Percentiles rank a stretch among this genome's conserved stretches.
These are phyloP conservation scores for Carallia brachiata DNA, from an alignment of 345 rosid species.

Conservation along the genomic window DNA sequence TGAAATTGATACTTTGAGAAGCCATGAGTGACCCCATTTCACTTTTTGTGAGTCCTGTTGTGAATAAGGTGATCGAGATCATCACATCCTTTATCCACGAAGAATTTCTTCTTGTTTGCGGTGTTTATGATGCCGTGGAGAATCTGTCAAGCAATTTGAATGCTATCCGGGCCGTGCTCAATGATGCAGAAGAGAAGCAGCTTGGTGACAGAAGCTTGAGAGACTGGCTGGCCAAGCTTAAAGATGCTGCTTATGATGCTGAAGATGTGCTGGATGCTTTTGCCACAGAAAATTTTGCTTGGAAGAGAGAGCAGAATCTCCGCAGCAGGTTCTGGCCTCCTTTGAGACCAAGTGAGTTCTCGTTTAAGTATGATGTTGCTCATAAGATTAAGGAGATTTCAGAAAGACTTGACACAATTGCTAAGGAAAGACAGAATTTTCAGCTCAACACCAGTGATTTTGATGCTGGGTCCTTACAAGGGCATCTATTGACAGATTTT, in stretches of 20 bases:
- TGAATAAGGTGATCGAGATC: not conserved
- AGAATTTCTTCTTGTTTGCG: not conserved
- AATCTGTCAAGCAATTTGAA: constrained; percentile 7
- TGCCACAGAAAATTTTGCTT: not conserved
- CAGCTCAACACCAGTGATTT: not conserved
- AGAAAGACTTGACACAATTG: not conserved
- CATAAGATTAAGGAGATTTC: constrained; percentile 17
- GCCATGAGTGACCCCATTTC: not conserved
- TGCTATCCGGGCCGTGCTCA: not conserved
- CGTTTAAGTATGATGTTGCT: not conserved
- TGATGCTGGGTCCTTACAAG: not conserved
- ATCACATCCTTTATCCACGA: not conserved
- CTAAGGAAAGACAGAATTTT: not conserved
- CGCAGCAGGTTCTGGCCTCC: not conserved
- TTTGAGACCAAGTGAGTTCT: not conserved
- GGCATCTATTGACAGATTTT: not conserved
- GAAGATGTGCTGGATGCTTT: not conserved
- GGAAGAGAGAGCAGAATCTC: not conserved
- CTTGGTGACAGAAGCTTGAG: not conserved
- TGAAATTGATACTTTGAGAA: too few relatives aligned
- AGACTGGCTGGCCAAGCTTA: constrained; percentile 12
- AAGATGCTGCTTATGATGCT: constrained; percentile 8
- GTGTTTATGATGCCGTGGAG: not conserved
- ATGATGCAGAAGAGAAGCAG: constrained; percentile 13
- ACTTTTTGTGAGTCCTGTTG: constrained; percentile 1